Evolutionary conservation across 2,329 filamentous ascomycete genomes (phyloP), one percentile per base, ranked within the genome.

Genomic region (Talaromyces sp.): DNA sequence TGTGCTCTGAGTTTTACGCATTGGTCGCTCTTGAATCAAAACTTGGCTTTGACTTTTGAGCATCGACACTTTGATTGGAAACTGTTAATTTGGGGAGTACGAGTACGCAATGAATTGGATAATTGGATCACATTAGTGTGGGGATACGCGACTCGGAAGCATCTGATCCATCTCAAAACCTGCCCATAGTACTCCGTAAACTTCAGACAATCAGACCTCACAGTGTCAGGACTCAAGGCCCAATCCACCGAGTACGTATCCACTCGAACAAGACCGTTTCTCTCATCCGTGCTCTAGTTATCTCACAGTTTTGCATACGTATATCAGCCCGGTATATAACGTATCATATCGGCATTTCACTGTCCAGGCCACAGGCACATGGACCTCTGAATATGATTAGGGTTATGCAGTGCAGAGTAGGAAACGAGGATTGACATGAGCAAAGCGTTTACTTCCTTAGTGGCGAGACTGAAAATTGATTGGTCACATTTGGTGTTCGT

Each of bases 161-260:
- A 56, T 56, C n/a, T 56, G 51, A 56, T 56, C 8, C n/a, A 56
- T 56, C 53, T 6, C 29, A 56, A 49, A 56, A 22, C 17, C 29
- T 36, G n/a, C 10, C 8, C 5, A 54, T 15, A 11, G 15, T 34
- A n/a, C n/a, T n/a, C n/a, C n/a, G n/a, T 34, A 34, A 34, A 34
- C 31, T 34, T 13, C 31, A 34, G n/a, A n/a, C n/a, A 36, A 1
- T 54, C 45, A 15, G 5, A 5, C 7, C 5, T 19, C 17, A 8
- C 15, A n/a, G 7, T n/a, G 7, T 31, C 27, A 31, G 22, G 27
- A 27, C 27, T 31, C 27, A 31, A 47, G 27, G 49, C 27, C 17
- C 51, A 54, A 36, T 54, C 17, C 17, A 8, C 51, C 27, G 51
- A 34, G 29, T 34, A 15, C 8, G 8, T 56, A 29, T 29, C 47